Conservation (phyloP, 306 rosid genomes). For the Glycyrrhiza uralensis region DNA sequence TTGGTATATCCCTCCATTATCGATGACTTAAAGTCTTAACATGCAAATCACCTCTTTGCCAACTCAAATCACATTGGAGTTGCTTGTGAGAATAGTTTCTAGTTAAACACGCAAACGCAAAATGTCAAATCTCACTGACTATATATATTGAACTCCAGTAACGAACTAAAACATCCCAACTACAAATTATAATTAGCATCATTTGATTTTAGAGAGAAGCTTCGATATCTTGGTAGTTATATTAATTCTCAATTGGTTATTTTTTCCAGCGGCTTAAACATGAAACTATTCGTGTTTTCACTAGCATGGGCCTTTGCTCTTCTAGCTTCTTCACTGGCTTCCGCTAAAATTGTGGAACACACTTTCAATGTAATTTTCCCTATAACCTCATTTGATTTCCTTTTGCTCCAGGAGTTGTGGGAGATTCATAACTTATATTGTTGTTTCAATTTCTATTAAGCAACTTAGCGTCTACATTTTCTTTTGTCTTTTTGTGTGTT, state of each 20-base stretch:
- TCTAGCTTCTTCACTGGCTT: constrained; percentile 17
- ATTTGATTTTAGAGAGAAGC: neutral
- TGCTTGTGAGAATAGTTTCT: neutral
- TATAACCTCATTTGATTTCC: neutral
- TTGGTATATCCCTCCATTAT: neutral
- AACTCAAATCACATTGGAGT: neutral
- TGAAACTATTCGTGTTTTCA: neutral
- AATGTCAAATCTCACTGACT: neutral
- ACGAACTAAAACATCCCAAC: neutral
- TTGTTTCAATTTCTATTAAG: neutral
- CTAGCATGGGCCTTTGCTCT: neutral
- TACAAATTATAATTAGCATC: neutral
- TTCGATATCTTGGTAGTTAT: neutral
- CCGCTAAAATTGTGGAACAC: constrained; percentile 6
- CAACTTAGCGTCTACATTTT: neutral
- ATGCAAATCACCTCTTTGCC: neutral
- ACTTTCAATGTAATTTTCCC: neutral
- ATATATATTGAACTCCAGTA: neutral
- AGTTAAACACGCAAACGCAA: constrained; percentile 1
- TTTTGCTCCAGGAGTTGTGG: neutral
- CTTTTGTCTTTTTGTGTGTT: neutral
- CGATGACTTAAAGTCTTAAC: neutral
- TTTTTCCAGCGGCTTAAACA: no score
- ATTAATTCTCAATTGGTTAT: neutral
- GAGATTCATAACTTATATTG: neutral